Percentiles rank a stretch among this genome's conserved stretches.
Conservation (phyloP, 2,329 filamentous ascomycete species). For the Colletotrichum orchidophilum region DNA sequence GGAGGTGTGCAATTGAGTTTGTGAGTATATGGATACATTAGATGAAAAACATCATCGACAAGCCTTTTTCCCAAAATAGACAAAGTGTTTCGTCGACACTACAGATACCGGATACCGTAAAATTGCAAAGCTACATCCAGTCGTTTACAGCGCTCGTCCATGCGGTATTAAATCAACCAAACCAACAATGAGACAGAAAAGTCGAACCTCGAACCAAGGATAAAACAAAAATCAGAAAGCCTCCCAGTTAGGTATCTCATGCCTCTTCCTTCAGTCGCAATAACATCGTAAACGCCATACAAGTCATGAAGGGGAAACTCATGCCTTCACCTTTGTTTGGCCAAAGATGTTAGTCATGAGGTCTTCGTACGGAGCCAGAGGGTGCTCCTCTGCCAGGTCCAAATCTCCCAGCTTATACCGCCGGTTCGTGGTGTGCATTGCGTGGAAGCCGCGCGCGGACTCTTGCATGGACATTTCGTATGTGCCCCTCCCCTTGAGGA, state of each 20-base stretch:
- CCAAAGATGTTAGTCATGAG: slow-evolving; percentile 33
- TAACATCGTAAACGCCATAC: not conserved
- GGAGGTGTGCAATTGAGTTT: not conserved
- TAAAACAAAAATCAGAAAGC: not conserved
- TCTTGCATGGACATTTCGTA: slow-evolving; percentile 35
- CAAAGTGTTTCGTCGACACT: too few relatives aligned
- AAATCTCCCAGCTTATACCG: slow-evolving; percentile 35
- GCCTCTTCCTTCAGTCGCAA: not conserved
- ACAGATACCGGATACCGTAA: too few relatives aligned
- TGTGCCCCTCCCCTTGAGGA: slow-evolving; percentile 34
- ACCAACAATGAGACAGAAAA: not conserved
- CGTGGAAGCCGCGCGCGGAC: slow-evolving; percentile 34
- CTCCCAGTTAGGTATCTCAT: not conserved
- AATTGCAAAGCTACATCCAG: not conserved
- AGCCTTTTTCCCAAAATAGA: too few relatives aligned
- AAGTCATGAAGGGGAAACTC: not conserved
- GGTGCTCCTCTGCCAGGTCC: slow-evolving; percentile 35
- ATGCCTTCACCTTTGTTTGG: slow-evolving; percentile 11
- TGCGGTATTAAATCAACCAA: not conserved
- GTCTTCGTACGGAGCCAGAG: slow-evolving; percentile 34
- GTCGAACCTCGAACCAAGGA: not conserved
- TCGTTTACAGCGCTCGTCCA: too few relatives aligned
- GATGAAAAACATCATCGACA: not conserved
- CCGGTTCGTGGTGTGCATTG: slow-evolving; percentile 37
- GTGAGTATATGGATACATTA: not conserved